phyloP scores from a whole-genome alignment of 345 rosid genomes.

The Clarkia xantiana region DNA sequence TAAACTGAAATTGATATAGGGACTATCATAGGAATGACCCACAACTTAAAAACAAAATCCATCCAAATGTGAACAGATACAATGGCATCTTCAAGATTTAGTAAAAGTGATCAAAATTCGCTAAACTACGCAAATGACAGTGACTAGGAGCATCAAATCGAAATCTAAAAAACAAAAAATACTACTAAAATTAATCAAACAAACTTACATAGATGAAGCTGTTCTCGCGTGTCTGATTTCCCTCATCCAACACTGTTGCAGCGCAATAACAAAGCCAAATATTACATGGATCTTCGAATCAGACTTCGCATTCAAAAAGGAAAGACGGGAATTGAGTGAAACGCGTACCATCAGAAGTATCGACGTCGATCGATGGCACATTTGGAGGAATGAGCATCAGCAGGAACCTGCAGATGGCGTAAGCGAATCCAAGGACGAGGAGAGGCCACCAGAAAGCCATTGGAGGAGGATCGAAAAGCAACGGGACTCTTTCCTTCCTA shows the following conservation, averaged over 20 bases:
- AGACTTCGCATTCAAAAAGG: neutral
- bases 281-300: neutral
- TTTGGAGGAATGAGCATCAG: conserved; percentile 80
- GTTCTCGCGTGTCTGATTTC: conserved; percentile 63
- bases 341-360: conserved; percentile 68
- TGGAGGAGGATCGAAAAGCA: neutral
- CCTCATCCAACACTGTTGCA: conserved; percentile 57
- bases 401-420: conserved; percentile 78
- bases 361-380: conserved; percentile 92
- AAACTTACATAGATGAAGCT: conserved; percentile 82
- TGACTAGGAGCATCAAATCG: neutral
- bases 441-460: conserved; percentile 80
- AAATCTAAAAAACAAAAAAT: conserved; percentile 6
- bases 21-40: too few species aligned
- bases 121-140: neutral
- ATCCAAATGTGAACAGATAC: too few species aligned
- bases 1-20: too few species aligned
- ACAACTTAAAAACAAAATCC: too few species aligned
- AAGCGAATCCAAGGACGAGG: conserved; percentile 72
- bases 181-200: conserved; percentile 5
- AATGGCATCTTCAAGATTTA: too few species aligned
- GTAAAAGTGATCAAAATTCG: too few species aligned
- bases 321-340: neutral
- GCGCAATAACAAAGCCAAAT: conserved; percentile 1
- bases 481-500: neutral